Evolutionary conservation across 169 alveolate genomes (phyloP).

Genomic region (Cryptosporidium baileyi): DNA sequence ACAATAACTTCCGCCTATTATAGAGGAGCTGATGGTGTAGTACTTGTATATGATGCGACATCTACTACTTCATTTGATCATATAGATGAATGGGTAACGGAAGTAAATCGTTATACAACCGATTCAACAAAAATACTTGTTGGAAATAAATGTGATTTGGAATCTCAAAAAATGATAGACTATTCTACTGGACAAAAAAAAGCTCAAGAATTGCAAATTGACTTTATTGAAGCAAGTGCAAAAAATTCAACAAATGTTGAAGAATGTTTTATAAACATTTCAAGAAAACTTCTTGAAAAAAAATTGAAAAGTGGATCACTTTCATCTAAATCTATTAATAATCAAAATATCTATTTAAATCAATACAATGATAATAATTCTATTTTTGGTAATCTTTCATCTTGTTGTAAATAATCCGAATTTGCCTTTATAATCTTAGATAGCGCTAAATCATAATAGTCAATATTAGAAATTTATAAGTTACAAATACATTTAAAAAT

Average conservation of each 20-base stretch:
- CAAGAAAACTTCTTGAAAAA: conserved; percentile 57
- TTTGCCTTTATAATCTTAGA: no score
- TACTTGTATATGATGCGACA: conserved; percentile 91
- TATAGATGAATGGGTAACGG: conserved; percentile 90
- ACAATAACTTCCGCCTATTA: conserved; percentile 95
- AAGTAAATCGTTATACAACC: conserved; percentile 92
- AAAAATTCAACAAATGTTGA: conserved; percentile 67
- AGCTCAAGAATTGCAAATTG: conserved; percentile 39
- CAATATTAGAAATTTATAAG: not conserved
- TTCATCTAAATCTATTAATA: not conserved
- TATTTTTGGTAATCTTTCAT: conserved; percentile 34
- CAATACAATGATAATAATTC: not conserved
- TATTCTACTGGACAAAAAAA: conserved; percentile 25
- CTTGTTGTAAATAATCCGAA: conserved; percentile 19
- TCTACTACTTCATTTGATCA: conserved; percentile 81
- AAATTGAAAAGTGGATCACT: conserved; percentile 14
- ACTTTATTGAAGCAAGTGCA: conserved; percentile 64
- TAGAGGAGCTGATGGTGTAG: conserved; percentile 95
- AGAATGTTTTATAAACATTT: conserved; percentile 40
- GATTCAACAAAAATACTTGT: conserved; percentile 91
- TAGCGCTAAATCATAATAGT: conserved; percentile 52
- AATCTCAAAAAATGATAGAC: conserved; percentile 43
- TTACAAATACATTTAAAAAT: not conserved
- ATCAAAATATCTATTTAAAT: conserved; percentile 18
- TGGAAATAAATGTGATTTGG: conserved; percentile 94